A percentile compares a stretch with the other conserved stretches of the same genome.
Conservation (phyloP, 495 filamentous ascomycete genomes). For the Penicillium paxilli region DNA sequence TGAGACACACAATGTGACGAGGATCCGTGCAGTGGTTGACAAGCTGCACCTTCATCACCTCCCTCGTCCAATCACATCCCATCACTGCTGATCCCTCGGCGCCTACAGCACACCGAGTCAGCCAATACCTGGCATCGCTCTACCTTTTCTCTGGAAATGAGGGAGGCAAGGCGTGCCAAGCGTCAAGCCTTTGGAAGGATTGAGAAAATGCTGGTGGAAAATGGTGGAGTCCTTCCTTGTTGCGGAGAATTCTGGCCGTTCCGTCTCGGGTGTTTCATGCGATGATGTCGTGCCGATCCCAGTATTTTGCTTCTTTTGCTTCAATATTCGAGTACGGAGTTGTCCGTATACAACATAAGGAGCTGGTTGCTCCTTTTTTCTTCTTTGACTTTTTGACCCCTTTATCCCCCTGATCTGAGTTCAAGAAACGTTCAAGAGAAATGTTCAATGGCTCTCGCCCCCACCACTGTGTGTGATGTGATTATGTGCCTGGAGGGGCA, state of each 20-base stretch:
- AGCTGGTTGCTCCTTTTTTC: neutral
- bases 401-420: neutral
- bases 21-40: conserved; percentile 26
- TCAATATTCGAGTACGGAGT: neutral
- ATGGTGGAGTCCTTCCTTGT: neutral
- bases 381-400: neutral
- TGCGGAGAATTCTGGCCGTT: conserved; percentile 16
- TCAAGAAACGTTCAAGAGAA: neutral
- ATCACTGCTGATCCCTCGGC: conserved; percentile 24
- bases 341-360: neutral
- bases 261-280: conserved; percentile 13
- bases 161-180: neutral
- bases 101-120: conserved; percentile 18
- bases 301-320: conserved; percentile 1
- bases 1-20: conserved; percentile 25
- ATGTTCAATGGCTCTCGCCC: neutral
- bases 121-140: conserved; percentile 16
- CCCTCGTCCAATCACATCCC: conserved; percentile 23
- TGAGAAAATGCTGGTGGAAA: neutral
- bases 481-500: conserved; percentile 10
- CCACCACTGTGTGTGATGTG: conserved; percentile 22
- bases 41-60: conserved; percentile 33
- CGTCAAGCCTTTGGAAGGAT: neutral
- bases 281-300: neutral
- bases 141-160: neutral